Base-by-base conservation (phyloP, 2,329 filamentous ascomycete species). In the Diaporthe sp. region DNA sequence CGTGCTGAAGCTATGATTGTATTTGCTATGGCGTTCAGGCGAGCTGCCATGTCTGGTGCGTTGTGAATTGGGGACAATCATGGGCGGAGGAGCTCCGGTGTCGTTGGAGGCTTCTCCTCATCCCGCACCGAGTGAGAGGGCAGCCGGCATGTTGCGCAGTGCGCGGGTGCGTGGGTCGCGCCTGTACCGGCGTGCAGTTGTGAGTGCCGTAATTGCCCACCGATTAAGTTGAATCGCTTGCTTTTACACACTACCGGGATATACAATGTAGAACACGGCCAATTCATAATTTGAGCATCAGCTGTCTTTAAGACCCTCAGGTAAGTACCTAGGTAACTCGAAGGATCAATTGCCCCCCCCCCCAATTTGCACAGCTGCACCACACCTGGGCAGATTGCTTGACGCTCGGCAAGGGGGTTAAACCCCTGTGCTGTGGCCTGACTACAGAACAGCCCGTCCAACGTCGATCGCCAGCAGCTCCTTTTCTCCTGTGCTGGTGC, bases 21-120 rank as follows among this genome's bases (percentile, higher is more conserved):
- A n/a, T 67, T 71, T 49, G 72, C 57, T 53, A 76, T 57, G 19
- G 44, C 22, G 57, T 74, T 71, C 49, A 76, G 51, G 67, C 75
- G 67, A 19, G 72, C 34, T 59, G 72, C 72, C 75, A 76, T 75
- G 25, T 74, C 72, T 46, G 31, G 46, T 13, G 28, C 8, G 42
- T 28, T 59, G 22, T 57, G 58, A 37, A n/a, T 9, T 25, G 25
- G 44, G 19, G 10, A 25, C 22, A 8, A 3, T 31, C 13, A 2
- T 67, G 25, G 25, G 42, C 28, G 42, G 17, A 49, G 25, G 42
- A 22, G 61, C 61, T 49, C 42, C 61, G 61, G 61, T 67, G 61
- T 67, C 61, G 61, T 67, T 28, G 61, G 42, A 25, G 53, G 28
- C 53, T 46, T 67, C 61, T 65, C 61, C 61, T 67, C 61, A 67